A percentile compares a stretch with the other conserved stretches of the same genome.
These are phyloP conservation scores for Verticillium isaacii DNA, from an alignment of 2,329 filamentous ascomycete genomes.

Conservation along the genomic window DNA sequence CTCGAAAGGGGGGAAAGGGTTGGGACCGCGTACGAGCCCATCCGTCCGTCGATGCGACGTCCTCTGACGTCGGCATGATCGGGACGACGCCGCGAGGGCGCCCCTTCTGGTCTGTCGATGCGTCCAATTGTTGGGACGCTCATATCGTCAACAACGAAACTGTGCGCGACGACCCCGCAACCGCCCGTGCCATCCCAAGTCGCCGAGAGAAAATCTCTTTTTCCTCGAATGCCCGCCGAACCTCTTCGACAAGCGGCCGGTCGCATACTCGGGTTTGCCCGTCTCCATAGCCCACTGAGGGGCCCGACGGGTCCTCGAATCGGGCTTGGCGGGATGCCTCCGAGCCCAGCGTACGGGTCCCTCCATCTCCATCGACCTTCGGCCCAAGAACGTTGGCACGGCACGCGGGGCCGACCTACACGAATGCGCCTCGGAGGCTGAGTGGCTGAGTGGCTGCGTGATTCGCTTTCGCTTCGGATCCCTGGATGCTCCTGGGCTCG, in stretches of 20 bases:
- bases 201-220: background rate
- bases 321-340: background rate
- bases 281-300: background rate
- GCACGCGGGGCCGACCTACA: background rate
- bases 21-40: background rate
- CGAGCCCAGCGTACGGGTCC: background rate
- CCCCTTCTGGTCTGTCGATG: background rate
- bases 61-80: background rate
- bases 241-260: background rate
- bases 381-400: background rate
- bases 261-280: background rate
- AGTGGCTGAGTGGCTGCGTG: background rate
- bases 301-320: background rate
- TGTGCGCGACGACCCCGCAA: background rate
- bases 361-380: background rate
- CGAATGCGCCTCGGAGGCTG: background rate
- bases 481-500: background rate
- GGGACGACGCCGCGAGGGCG: background rate
- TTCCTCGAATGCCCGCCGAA: background rate
- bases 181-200: background rate
- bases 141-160: background rate
- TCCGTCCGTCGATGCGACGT: background rate
- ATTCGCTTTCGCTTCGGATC: background rate
- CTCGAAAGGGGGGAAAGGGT: background rate
- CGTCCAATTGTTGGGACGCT: background rate